Base-by-base conservation (phyloP, 805 yeast species). In the Citeromyces matritensis region DNA sequence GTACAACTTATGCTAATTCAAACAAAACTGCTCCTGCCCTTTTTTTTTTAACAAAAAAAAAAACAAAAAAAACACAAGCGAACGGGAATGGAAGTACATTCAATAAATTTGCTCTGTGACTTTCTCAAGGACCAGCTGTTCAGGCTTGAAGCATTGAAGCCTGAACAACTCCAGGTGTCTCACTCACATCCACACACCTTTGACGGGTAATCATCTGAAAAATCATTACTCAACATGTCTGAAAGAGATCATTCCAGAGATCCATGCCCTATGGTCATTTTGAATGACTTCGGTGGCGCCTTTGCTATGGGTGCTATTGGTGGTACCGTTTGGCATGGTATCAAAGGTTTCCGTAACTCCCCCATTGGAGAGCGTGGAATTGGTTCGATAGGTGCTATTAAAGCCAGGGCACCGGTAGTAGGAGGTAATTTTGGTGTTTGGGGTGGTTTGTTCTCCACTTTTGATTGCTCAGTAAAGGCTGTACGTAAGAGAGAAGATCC, bases 381-480 rank as follows among this genome's bases (percentile, higher is more conserved):
- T 37, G 97, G 98, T 35, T 82, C 95, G 13, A 51, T 88, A 34
- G 65, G 82, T 27, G 96, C 97, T 26, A 79, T 91, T 44, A 84
- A 84, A 52, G 83, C 95, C 32, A 72, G 98, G 56, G 97, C 96
- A 2, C 99, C 99, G 26, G 95, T 88, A 31, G 85, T 88, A 34
- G 98, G 98, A 42, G 98, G 98, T 50, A 91, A 91, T 58, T 88
- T 91, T 49, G 98, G 98, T 62, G 94, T 83, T 26, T 91, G 98
- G 98, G 98, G 98, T 66, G 98, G 98, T 38, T 63, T 91, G 45
- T 91, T 91, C 53, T 84, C 96, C 23, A 79, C 93, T 9, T 91
- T 76, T 51, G 98, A 91, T 58, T 91, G 98, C 65, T 70, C 86
- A 10, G 94, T 91, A 30, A 91, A 88, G 57, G 95, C 88, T 3